These are phyloP conservation scores for Scedosporium boydii DNA, from an alignment of 2,329 filamentous ascomycete species.

Conservation along the genomic window DNA sequence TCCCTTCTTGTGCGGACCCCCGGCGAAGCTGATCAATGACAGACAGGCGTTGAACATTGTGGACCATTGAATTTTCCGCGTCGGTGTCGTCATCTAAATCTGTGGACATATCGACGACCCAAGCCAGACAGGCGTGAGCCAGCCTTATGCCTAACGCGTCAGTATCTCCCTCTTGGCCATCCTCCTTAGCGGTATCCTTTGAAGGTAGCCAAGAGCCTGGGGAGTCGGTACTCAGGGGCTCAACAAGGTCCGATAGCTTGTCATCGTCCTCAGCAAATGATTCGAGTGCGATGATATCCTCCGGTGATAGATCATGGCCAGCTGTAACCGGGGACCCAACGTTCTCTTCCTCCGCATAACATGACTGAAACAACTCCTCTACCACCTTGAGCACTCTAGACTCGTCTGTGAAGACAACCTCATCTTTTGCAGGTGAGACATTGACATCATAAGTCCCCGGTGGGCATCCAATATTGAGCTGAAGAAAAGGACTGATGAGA, in stretches of 20 bases:
- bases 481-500: constrained; percentile 49
- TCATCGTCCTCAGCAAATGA: neutral
- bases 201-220: neutral
- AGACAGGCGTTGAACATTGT: neutral
- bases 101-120: neutral
- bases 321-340: neutral
- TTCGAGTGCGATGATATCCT: constrained; percentile 1
- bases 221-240: neutral
- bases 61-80: neutral
- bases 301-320: neutral
- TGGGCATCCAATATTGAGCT: constrained; percentile 53
- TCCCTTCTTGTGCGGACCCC: neutral
- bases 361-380: constrained; percentile 28
- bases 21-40: constrained; percentile 3
- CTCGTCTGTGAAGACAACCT: constrained; percentile 58
- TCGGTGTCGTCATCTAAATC: neutral
- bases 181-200: too few relatives aligned
- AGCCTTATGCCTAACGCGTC: too few relatives aligned
- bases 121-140: neutral
- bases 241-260: neutral
- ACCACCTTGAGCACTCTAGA: constrained; percentile 33
- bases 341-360: constrained; percentile 21
- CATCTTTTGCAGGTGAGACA: constrained; percentile 61
- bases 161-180: neutral
- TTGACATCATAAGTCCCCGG: constrained; percentile 60